Conservation (phyloP, 2,329 filamentous ascomycete genomes). For the Aspergillus alliaceus region DNA sequence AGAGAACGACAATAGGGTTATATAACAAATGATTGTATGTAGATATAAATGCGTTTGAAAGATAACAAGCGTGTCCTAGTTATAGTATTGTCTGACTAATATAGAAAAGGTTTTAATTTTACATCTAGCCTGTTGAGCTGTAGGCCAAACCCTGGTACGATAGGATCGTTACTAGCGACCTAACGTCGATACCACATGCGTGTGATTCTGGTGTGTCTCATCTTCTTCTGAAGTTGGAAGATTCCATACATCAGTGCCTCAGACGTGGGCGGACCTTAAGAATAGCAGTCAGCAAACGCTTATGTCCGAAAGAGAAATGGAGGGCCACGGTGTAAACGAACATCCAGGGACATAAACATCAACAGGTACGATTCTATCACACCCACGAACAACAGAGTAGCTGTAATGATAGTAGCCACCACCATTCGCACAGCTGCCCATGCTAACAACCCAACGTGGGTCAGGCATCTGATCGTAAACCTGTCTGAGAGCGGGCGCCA, state of each 20-base stretch:
- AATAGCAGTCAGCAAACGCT: conserved; percentile 5
- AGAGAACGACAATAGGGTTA: too few species aligned
- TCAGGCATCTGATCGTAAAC: conserved; percentile 97
- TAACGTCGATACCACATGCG: conserved; percentile 60
- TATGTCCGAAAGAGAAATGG: conserved; percentile 12
- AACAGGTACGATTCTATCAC: conserved; percentile 78
- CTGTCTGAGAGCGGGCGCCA: conserved; percentile 85
- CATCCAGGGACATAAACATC: conserved; percentile 84
- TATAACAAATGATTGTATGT: too few species aligned
- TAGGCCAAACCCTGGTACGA: not conserved
- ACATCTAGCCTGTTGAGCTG: not conserved
- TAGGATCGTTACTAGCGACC: not conserved
- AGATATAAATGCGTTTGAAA: too few species aligned
- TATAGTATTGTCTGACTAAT: not conserved
- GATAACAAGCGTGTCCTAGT: not conserved
- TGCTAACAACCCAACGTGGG: conserved; percentile 82
- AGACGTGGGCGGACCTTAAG: conserved; percentile 51
- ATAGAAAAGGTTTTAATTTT: not conserved
- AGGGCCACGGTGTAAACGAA: conserved; percentile 45
- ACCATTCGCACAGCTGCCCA: conserved; percentile 84
- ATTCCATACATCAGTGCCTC: conserved; percentile 64
- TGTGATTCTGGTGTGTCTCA: conserved; percentile 60
- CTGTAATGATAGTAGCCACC: conserved; percentile 88
- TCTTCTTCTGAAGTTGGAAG: conserved; percentile 79
- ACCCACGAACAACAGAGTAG: conserved; percentile 75